Evolutionary conservation across 225 moss, liverwort and hornwort genomes (phyloP).

Genomic region (Straminergon stramineum): DNA sequence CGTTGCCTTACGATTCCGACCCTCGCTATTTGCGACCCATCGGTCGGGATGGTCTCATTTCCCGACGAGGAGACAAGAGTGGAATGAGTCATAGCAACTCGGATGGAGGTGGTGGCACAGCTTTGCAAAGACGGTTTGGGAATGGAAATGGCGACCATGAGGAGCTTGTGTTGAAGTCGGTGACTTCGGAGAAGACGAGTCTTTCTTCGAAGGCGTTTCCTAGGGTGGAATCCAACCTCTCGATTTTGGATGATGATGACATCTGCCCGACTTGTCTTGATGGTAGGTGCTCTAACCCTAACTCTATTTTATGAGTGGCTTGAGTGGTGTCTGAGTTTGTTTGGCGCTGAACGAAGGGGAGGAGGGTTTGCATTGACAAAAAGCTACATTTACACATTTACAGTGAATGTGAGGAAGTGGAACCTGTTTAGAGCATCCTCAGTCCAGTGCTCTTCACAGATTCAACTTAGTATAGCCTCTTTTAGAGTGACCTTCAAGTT

Average conservation of each 20-base stretch:
- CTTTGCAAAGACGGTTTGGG: slow-evolving; percentile 60
- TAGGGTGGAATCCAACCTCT: slow-evolving; percentile 64
- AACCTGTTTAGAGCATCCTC: neutral
- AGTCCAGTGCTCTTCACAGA: neutral
- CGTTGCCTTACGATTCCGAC: slow-evolving; percentile 88
- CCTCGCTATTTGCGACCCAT: slow-evolving; percentile 41
- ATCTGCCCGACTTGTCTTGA: slow-evolving; percentile 95
- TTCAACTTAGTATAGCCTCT: neutral
- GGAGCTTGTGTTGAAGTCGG: slow-evolving; percentile 53
- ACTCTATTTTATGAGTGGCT: neutral
- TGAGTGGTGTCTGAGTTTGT: neutral
- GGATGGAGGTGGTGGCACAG: slow-evolving; percentile 56
- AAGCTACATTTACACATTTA: neutral
- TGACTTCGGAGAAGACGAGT: slow-evolving; percentile 30
- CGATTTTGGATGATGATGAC: slow-evolving; percentile 80
- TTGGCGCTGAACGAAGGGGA: neutral
- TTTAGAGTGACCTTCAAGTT: neutral
- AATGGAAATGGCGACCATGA: slow-evolving; percentile 55
- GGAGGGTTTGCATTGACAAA: neutral
- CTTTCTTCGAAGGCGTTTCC: slow-evolving; percentile 57
- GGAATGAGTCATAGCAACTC: slow-evolving; percentile 50
- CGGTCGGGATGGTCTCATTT: slow-evolving; percentile 40
- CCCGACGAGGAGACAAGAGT: slow-evolving; percentile 46
- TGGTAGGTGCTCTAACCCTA: slow-evolving; percentile 28
- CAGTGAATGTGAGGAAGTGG: neutral